Conservation (phyloP, 805 yeast genomes). For the Nakazawaea ambrosiae region DNA sequence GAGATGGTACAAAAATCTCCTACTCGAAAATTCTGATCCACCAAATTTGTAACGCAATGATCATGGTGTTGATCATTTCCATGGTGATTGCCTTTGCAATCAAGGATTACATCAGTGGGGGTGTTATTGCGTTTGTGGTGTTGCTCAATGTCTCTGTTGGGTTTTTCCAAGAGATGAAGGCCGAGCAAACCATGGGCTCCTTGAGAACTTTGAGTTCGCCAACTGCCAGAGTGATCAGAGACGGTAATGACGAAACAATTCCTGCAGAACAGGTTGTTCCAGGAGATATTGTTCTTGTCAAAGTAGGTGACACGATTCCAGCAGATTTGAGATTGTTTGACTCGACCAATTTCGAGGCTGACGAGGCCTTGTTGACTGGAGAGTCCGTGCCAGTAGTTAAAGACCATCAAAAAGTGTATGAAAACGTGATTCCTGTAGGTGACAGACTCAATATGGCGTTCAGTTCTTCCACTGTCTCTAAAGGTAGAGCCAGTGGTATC, state of each 20-base stretch:
- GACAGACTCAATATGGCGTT: constrained; percentile 69
- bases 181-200: constrained; percentile 76
- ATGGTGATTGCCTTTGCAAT: constrained; percentile 68
- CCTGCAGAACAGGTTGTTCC: constrained; percentile 64
- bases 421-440: constrained; percentile 50
- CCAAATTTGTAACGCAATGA: constrained; percentile 75
- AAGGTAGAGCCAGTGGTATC: constrained; percentile 69
- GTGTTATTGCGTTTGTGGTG: constrained; percentile 68
- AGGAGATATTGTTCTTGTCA: constrained; percentile 59
- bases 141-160: constrained; percentile 60
- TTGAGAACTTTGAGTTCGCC: constrained; percentile 62
- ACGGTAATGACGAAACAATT: constrained; percentile 48
- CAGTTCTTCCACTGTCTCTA: constrained; percentile 61
- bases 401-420: constrained; percentile 34
- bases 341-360: constrained; percentile 62
- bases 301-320: constrained; percentile 71
- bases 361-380: constrained; percentile 89
- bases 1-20: constrained; percentile 51
- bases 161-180: constrained; percentile 61
- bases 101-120: constrained; percentile 76
- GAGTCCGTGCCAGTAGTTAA: constrained; percentile 75
- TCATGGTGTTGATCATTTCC: constrained; percentile 60
- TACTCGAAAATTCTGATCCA: constrained; percentile 49
- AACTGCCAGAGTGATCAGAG: constrained; percentile 58
- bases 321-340: constrained; percentile 62